Evolutionary conservation across 2,329 filamentous ascomycete genomes (phyloP), one percentile per base, ranked within the genome.

Genomic region (Sclerotinia trifoliorum): DNA sequence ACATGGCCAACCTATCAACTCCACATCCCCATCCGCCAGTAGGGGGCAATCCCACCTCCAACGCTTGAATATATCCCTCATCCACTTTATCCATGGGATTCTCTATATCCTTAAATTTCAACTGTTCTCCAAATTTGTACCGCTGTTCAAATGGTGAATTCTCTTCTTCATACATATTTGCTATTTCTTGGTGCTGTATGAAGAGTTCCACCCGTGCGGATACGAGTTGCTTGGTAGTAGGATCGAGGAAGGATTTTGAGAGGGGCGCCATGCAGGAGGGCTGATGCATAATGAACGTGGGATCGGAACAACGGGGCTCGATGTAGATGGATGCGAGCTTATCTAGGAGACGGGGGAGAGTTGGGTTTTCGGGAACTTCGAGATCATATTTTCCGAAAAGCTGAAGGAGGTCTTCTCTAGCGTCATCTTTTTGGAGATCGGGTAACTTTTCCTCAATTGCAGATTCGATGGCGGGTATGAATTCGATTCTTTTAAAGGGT

Each of bases 91-190:
- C 74, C 17, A 64, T 68, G 21, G 44, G 51, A 44, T 78, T 78
- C 61, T 79, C 78, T 3, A 75, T 75, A 61, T 77, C 77, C 61
- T 69, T 76, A 71, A 78, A 83, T 24, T 75, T 75, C 2, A 83
- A 76, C 75, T 89, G 87, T 71, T 85, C 84, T 58, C 88, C 79
- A 72, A 99, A 93, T 79, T 99, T 99, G 67, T 86, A 83, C 57
- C 91, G 85, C 80, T 99, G 95, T 74, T 90, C 91, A 66, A 90
- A 88, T 0, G 95, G 95, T 64, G 92, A 91, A 79, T 99, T 99
- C 78, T 99, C 95, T 80, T 99, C 95, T 78, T 99, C 95, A 79
- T 99, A 99, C 82, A 94, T 96, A 79, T 99, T 99, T 70, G 94
- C 92, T 44, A 97, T 84, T 77, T 99, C 95, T 66, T 88, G 87